These are phyloP conservation scores for Triglochin maritima DNA, from an alignment of 106 monocot genomes.

Conservation along the genomic window DNA sequence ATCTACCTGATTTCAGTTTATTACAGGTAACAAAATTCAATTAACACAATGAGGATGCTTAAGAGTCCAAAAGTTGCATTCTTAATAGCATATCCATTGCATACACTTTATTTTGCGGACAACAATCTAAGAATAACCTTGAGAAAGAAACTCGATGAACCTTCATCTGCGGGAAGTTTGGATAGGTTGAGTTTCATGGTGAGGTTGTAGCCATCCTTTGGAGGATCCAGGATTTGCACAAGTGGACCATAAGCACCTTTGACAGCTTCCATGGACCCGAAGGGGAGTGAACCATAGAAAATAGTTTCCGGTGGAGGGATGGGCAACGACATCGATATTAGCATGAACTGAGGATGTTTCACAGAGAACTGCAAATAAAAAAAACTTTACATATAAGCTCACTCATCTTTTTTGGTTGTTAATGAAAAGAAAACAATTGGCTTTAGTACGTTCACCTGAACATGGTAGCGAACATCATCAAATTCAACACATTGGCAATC, in stretches of 20 bases:
- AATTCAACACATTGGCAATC: conserved; percentile 97
- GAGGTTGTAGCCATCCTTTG: conserved; percentile 95
- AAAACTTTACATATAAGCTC: neutral
- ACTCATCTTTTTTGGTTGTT: too few species aligned
- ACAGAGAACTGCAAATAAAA: conserved; percentile 51
- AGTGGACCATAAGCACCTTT: conserved; percentile 67
- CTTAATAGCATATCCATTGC: too few species aligned
- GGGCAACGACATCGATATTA: conserved; percentile 78
- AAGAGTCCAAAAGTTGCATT: too few species aligned
- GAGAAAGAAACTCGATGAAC: conserved; percentile 72
- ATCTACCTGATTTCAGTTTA: too few species aligned
- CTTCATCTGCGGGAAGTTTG: conserved; percentile 88
- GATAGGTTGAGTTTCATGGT: conserved; percentile 86
- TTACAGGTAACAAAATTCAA: too few species aligned
- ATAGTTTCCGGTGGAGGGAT: conserved; percentile 63
- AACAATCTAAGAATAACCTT: conserved; percentile 67
- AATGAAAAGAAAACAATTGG: too few species aligned
- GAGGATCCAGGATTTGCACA: conserved; percentile 88
- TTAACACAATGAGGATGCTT: too few species aligned
- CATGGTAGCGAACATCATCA: conserved; percentile 93
- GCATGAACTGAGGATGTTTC: conserved; percentile 65
- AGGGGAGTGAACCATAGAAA: conserved; percentile 54
- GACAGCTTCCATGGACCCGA: conserved; percentile 85
- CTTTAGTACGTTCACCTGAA: conserved; percentile 41
- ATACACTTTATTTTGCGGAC: neutral